Evolutionary conservation across 805 yeast species (phyloP).

Genomic region (Hyphopichia homilentoma): DNA sequence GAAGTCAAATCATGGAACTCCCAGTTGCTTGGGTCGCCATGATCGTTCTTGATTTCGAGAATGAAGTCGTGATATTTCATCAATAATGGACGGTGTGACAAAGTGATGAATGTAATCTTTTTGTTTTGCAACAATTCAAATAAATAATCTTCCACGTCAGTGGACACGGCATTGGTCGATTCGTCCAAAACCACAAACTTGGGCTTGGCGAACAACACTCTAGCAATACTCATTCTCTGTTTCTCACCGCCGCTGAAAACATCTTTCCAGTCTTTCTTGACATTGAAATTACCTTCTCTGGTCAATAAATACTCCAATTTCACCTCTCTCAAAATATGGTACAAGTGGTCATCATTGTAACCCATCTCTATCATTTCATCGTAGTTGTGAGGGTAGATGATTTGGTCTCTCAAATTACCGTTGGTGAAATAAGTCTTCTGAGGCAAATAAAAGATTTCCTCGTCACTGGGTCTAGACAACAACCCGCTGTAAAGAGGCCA

Average conservation of each 20-base stretch:
- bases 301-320: conserved; percentile 75
- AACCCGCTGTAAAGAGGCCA: conserved; percentile 91
- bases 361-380: conserved; percentile 75
- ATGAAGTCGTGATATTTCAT: conserved; percentile 80
- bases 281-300: conserved; percentile 57
- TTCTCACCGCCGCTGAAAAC: conserved; percentile 96
- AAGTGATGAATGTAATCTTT: conserved; percentile 73
- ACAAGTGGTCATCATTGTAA: conserved; percentile 62
- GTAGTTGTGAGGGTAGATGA: conserved; percentile 80
- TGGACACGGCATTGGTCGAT: conserved; percentile 89
- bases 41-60: conserved; percentile 56
- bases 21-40: conserved; percentile 47
- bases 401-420: conserved; percentile 87
- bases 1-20: conserved; percentile 59
- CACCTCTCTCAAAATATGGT: conserved; percentile 67
- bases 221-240: conserved; percentile 85
- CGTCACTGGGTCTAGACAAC: conserved; percentile 68
- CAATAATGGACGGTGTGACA: conserved; percentile 78
- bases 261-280: conserved; percentile 74
- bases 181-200: conserved; percentile 83
- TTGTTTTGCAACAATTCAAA: conserved; percentile 71
- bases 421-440: conserved; percentile 81
- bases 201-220: conserved; percentile 77
- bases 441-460: conserved; percentile 74
- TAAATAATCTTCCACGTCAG: conserved; percentile 83